These are phyloP conservation scores for Grammothele lineata DNA, from an alignment of 768 basidiomycete species.

Conservation along the genomic window DNA sequence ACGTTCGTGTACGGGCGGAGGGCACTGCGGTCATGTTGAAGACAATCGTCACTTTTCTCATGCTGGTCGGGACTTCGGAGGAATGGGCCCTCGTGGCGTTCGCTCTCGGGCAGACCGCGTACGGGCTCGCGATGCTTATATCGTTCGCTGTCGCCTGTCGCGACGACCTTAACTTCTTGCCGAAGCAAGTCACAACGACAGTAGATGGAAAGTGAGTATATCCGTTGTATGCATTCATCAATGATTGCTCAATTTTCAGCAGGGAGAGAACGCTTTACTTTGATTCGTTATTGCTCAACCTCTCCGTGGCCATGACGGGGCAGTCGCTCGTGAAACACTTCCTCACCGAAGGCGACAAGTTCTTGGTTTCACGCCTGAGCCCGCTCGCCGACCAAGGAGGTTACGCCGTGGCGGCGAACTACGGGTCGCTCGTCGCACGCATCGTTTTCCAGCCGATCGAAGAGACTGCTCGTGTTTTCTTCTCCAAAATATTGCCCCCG, in stretches of 20 bases:
- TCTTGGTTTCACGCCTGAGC: conserved; percentile 82
- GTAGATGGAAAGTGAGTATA: conserved; percentile 28
- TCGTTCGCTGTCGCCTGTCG: conserved; percentile 43
- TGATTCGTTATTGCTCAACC: conserved; percentile 43
- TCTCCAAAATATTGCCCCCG: conserved; percentile 58
- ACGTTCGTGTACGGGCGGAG: conserved; percentile 79
- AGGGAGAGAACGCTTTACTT: conserved; percentile 33
- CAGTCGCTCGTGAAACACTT: conserved; percentile 94
- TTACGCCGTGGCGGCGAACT: conserved; percentile 93
- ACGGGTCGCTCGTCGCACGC: conserved; percentile 93
- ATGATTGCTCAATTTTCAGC: conserved; percentile 7
- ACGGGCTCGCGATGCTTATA: conserved; percentile 53
- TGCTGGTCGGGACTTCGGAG: conserved; percentile 43
- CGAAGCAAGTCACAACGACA: conserved; percentile 16
- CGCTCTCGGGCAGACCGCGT: conserved; percentile 78
- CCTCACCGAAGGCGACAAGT: conserved; percentile 92
- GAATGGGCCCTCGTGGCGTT: conserved; percentile 74
- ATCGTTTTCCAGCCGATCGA: conserved; percentile 95
- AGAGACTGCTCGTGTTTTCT: conserved; percentile 86
- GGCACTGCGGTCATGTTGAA: conserved; percentile 76
- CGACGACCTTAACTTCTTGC: conserved; percentile 13
- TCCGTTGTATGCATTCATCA: not conserved
- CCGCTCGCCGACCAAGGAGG: conserved; percentile 87
- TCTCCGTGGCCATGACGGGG: conserved; percentile 80
- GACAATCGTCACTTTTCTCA: conserved; percentile 65